These are phyloP conservation scores for Moesziomyces antarcticus DNA, from an alignment of 1,284 basidiomycete genomes.

Conservation along the genomic window DNA sequence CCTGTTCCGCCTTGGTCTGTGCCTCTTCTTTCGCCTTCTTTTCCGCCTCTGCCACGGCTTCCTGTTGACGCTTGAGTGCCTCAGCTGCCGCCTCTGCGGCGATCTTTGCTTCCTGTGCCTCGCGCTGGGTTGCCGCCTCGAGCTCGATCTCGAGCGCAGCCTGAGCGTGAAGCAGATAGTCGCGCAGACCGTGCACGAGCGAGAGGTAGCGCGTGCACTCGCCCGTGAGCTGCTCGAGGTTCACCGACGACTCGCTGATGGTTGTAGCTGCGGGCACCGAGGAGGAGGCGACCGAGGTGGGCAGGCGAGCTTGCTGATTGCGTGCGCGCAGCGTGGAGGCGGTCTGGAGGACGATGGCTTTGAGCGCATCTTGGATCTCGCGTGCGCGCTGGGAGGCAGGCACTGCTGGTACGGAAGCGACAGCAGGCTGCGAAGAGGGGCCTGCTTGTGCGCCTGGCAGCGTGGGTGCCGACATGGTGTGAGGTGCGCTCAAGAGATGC, in stretches of 20 bases:
- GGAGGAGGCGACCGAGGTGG: constrained; percentile 8
- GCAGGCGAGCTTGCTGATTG: constrained; percentile 33
- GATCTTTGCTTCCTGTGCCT: constrained; percentile 28
- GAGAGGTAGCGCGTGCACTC: constrained; percentile 41
- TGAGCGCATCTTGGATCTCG: constrained; percentile 42
- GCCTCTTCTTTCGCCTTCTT: constrained; percentile 16
- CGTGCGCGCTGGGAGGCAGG: constrained; percentile 21
- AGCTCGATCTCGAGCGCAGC: constrained; percentile 44
- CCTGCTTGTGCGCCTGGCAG: constrained; percentile 17
- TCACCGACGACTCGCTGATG: constrained; percentile 18
- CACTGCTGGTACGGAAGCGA: neutral
- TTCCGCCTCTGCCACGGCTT: constrained; percentile 17
- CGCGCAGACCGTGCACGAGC: constrained; percentile 34
- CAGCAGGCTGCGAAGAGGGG: constrained; percentile 2
- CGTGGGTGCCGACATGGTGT: constrained; percentile 18
- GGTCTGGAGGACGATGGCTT: constrained; percentile 43
- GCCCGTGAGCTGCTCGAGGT: constrained; percentile 28
- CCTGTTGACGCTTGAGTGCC: constrained; percentile 24
- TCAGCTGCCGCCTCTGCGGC: constrained; percentile 35
- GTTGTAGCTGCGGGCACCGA: constrained; percentile 11
- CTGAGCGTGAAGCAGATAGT: constrained; percentile 45
- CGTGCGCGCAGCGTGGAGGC: constrained; percentile 40
- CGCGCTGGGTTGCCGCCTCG: constrained; percentile 40
- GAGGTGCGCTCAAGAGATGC: too few relatives aligned
- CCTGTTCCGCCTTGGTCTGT: constrained; percentile 3